Conservation (phyloP, 495 filamentous ascomycete species). For the Daldinia caldariorum region DNA sequence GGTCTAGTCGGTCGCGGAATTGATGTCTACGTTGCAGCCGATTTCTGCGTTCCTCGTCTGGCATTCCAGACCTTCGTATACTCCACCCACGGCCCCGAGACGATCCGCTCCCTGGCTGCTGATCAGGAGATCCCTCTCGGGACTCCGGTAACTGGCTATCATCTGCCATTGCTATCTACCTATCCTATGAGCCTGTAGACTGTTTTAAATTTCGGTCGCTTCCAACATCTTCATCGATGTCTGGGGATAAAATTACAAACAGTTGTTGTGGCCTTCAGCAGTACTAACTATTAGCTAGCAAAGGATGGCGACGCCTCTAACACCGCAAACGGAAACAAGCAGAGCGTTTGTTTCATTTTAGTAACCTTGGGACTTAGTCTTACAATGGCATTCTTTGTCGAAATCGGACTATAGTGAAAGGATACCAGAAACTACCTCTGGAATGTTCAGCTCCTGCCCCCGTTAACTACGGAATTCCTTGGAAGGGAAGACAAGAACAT, state of each 20-base stretch:
- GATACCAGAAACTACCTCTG: slow-evolving; percentile 27
- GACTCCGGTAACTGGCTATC: slow-evolving; percentile 2
- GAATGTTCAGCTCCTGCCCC: slow-evolving; percentile 39
- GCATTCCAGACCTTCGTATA: slow-evolving; percentile 35
- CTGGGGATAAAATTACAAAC: not conserved
- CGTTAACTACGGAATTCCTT: slow-evolving; percentile 32
- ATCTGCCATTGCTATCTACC: slow-evolving; percentile 7
- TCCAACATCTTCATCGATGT: not conserved
- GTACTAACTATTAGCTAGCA: slow-evolving; percentile 13
- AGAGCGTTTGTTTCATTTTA: slow-evolving; percentile 39
- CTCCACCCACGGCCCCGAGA: slow-evolving; percentile 2
- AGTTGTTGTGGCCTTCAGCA: slow-evolving; percentile 7
- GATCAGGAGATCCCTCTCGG: slow-evolving; percentile 2
- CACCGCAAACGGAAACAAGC: slow-evolving; percentile 43
- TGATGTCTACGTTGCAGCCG: slow-evolving; percentile 36
- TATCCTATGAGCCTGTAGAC: not conserved
- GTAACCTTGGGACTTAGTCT: not conserved
- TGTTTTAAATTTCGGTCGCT: not conserved
- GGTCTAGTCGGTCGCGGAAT: slow-evolving; percentile 15
- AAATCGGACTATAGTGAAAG: slow-evolving; percentile 39
- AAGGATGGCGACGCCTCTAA: slow-evolving; percentile 34
- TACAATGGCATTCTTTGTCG: slow-evolving; percentile 48
- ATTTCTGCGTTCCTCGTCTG: slow-evolving; percentile 37
- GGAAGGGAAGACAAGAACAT: slow-evolving; percentile 39
- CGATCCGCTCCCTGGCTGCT: not conserved